Percentiles rank a stretch among this genome's conserved stretches.
These are phyloP conservation scores for Sporothrix luriei DNA, from an alignment of 2,329 filamentous ascomycete genomes.

Conservation along the genomic window DNA sequence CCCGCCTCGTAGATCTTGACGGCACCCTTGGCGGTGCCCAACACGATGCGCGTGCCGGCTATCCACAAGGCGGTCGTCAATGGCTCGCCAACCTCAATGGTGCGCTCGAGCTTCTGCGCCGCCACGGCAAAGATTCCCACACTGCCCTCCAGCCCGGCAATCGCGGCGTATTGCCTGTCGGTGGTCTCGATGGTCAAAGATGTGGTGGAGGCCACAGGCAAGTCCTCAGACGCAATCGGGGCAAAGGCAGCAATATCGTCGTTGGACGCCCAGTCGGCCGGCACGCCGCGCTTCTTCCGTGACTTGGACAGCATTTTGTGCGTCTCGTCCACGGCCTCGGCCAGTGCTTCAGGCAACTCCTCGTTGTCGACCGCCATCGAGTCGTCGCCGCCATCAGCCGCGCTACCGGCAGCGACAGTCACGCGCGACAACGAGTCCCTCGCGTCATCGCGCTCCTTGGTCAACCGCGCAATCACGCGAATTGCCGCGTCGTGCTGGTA, in stretches of 20 bases:
- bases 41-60: constrained; percentile 67
- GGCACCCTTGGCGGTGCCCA: constrained; percentile 73
- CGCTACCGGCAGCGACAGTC: constrained; percentile 62
- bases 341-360: constrained; percentile 70
- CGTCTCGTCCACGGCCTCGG: constrained; percentile 74
- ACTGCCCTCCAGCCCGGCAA: constrained; percentile 74
- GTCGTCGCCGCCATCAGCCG: constrained; percentile 52
- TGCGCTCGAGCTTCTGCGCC: constrained; percentile 67
- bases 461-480: constrained; percentile 86
- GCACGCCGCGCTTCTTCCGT: constrained; percentile 84
- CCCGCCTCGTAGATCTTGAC: constrained; percentile 80
- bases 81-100: constrained; percentile 66
- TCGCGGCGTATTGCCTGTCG: constrained; percentile 61
- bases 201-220: constrained; percentile 54
- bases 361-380: constrained; percentile 91
- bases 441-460: constrained; percentile 90
- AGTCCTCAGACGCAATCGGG: constrained; percentile 49
- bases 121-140: constrained; percentile 75
- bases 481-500: constrained; percentile 99
- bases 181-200: constrained; percentile 54
- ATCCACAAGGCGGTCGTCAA: constrained; percentile 69
- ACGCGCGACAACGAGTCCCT: constrained; percentile 85
- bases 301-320: constrained; percentile 83
- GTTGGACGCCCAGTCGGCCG: constrained; percentile 78
- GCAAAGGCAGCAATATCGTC: constrained; percentile 65